Conservation (phyloP, 176 grass and related monocot genomes). For the Saccharum spontaneum region DNA sequence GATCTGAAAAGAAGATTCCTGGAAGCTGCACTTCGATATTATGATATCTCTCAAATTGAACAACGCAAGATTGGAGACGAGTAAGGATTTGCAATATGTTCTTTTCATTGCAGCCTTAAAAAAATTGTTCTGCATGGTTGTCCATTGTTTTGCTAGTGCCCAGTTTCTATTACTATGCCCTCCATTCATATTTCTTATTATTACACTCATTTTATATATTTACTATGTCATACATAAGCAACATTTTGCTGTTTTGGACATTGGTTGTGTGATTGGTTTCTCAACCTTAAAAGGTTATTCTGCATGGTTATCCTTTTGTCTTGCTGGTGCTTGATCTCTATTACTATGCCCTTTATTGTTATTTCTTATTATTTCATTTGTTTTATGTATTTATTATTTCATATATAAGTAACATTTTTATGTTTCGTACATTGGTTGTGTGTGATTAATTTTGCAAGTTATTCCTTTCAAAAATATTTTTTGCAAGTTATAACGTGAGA, state of each 20-base stretch:
- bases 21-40: constrained; percentile 97
- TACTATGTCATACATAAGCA: background rate
- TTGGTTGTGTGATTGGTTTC: background rate
- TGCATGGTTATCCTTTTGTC: background rate
- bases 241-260: background rate
- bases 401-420: background rate
- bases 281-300: background rate
- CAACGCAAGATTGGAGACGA: constrained; percentile 94
- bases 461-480: too few species aligned
- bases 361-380: background rate
- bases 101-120: background rate
- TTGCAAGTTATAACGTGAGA: background rate
- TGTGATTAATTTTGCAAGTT: background rate
- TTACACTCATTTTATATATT: background rate
- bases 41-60: constrained; percentile 98
- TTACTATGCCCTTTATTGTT: background rate
- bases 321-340: constrained; percentile 20
- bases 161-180: constrained; percentile 9
- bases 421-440: background rate
- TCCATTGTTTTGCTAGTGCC: constrained; percentile 8
- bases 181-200: background rate
- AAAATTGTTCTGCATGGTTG: background rate
- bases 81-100: constrained; percentile 51
- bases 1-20: constrained; percentile 95
- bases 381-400: background rate